A percentile compares a stretch with the other conserved stretches of the same genome.
Evolutionary conservation across 805 yeast species (phyloP).

Genomic region (Candida hispaniensis): DNA sequence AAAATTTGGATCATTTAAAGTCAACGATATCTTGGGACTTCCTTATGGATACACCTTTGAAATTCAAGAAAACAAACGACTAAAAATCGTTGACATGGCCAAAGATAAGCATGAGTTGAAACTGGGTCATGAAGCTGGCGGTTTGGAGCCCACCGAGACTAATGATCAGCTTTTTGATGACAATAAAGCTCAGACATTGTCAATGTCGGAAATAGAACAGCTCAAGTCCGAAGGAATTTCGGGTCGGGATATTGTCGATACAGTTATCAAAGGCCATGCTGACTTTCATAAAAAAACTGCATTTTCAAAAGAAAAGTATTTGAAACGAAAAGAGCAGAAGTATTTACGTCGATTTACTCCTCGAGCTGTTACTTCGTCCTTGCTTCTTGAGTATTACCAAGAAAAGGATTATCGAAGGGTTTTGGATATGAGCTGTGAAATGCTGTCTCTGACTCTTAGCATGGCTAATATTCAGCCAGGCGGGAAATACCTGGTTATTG

Average conservation of each 20-base stretch:
- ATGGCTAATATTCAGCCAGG: conserved; percentile 80
- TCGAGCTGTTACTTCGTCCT: conserved; percentile 60
- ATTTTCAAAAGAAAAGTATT: conserved; percentile 83
- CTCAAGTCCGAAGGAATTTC: conserved; percentile 55
- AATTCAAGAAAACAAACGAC: conserved; percentile 42
- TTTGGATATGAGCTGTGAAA: conserved; percentile 75
- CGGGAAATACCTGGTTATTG: conserved; percentile 77
- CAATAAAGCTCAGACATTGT: conserved; percentile 57
- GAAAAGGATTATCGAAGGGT: conserved; percentile 68
- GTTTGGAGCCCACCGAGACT: conserved; percentile 39
- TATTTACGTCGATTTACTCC: conserved; percentile 78
- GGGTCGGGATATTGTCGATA: conserved; percentile 68
- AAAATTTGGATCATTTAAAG: conserved; percentile 79
- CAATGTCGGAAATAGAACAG: conserved; percentile 71
- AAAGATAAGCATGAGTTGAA: conserved; percentile 34
- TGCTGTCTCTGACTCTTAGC: conserved; percentile 65
- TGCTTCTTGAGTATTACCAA: conserved; percentile 58
- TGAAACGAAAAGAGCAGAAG: conserved; percentile 85
- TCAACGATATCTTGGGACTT: conserved; percentile 64
- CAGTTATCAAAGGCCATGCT: conserved; percentile 71
- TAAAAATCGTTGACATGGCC: conserved; percentile 28
- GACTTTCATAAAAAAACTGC: conserved; percentile 83
- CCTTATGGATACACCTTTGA: conserved; percentile 88
- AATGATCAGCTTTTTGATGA: conserved; percentile 57
- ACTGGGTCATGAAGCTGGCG: conserved; percentile 11